Base-by-base conservation (phyloP, 2,329 filamentous ascomycete genomes). In the Claviceps maximensis region DNA sequence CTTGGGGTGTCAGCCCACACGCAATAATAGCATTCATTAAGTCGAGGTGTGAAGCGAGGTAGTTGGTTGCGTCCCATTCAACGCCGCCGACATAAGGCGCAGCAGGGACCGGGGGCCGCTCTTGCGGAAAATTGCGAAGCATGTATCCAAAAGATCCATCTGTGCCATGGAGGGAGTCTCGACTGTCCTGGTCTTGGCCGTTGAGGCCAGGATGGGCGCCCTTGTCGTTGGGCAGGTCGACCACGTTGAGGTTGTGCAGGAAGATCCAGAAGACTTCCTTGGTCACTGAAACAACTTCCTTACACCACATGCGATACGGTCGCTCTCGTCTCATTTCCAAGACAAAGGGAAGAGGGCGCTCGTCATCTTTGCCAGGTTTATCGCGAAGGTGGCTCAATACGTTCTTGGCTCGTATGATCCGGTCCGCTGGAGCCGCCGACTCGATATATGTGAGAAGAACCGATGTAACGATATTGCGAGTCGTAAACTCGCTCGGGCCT, bases 221-320 rank as follows among this genome's bases (percentile, higher is more conserved):
- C 59, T 69, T 68, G 46, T 74, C 71, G 36, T 70, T 62, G 1
- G 83, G 79, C 36, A 87, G 68, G 23, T 88, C 78, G 40, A 97
- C 79, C 47, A 96, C 84, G 62, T 97, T 97, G 54, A 95, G 75
- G 60, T 95, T 87, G 69, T 97, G 91, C 52, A 97, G 76, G 71
- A 97, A 98, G 65, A 97, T 97, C 91, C 91, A 98, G 66, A 98
- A 98, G 29, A 97, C 91, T 67, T 98, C 91, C 68, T 96, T 96
- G 44, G 90, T 95, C 48, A 97, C 91, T 61, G 87, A 90, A 55
- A 84, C 84, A 19, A 91, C 82, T 69, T 98, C 93, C 67, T 90
- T 93, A 70, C 85, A 89, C 91, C 91, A 98, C 2, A 95, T 80
- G 36, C 89, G 86, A 67, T 96, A 98, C 0, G 91, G 91, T 0